Base-by-base conservation (phyloP, 352 stramenopile genomes). In the Globisporangium uncinulatum region DNA sequence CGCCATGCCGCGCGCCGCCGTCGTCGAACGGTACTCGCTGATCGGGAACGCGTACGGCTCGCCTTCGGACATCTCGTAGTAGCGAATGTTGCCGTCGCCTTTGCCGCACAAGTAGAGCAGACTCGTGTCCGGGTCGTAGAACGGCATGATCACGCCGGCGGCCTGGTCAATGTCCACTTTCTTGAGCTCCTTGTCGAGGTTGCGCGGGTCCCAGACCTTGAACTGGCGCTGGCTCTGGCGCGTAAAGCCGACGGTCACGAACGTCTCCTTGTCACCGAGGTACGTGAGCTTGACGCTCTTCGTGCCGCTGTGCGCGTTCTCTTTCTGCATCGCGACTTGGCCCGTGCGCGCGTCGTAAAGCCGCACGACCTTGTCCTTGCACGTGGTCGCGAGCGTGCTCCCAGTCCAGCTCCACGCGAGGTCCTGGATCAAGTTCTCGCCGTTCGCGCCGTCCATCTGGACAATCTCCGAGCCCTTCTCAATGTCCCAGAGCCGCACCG, bases 11-110 rank as follows among this genome's bases (percentile, higher is more conserved):
- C 99, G 98, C 29, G 92, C 87, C 48, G 89, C 87, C n/a, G 81
- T 92, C 51, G 92, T 99, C 6, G 92, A 98, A 48, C 96, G 90
- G 87, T 98, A 99, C 70, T 98, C 90, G 60, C 75, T 95, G 54
- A 98, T 86, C 46, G 86, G 78, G 78, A 97, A 91, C 43, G 86
- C 96, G 63, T 86, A 97, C 44, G 95, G 94, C 62, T 94, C 83
- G 56, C 97, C 97, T 62, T 98, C 91, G 64, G 96, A 95, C 77
- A 98, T 98, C 60, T 99, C 96, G 67, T 98, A 99, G 73, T 98
- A 98, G 54, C 97, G 93, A 63, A 99, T 98, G 83, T 99, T 99
- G 61, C 97, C 97, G 72, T 99, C 97, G 47, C 97, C 98, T 70
- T 95, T 95, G 68, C 96, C 96, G 63, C 85, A 97, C 55, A 99